Evolutionary conservation across 345 rosid species (phyloP).

Genomic region (Arabidopsis thaliana): DNA sequence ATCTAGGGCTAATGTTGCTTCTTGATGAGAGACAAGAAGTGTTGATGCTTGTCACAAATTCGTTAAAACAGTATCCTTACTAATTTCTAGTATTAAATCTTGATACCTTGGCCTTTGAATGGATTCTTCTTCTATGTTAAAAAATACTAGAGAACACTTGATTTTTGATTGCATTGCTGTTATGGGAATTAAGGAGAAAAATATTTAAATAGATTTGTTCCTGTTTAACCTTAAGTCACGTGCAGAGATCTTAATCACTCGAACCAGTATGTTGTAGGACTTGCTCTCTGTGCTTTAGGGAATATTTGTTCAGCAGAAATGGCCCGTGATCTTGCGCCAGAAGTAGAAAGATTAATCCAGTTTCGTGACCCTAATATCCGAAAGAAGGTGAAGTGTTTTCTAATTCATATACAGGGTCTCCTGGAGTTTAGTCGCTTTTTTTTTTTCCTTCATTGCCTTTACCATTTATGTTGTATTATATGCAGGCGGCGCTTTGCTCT

Average conservation of each 20-base stretch:
- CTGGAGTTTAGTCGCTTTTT: slow-evolving; percentile 15
- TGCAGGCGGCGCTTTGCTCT: slow-evolving; percentile 96
- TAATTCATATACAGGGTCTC: slow-evolving; percentile 8
- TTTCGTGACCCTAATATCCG: slow-evolving; percentile 99
- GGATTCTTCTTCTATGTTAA: slow-evolving; percentile 1
- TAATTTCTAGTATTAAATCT: slow-evolving; percentile 2
- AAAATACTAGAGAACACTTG: background rate
- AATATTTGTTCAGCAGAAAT: slow-evolving; percentile 98
- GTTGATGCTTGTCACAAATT: slow-evolving; percentile 97
- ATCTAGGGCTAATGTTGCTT: slow-evolving; percentile 97
- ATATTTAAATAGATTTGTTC: background rate
- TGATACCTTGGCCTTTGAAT: background rate
- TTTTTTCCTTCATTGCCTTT: slow-evolving; percentile 35
- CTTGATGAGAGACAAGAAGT: slow-evolving; percentile 99
- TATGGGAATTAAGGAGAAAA: background rate
- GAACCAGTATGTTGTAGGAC: slow-evolving; percentile 97
- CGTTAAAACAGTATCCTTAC: slow-evolving; percentile 96
- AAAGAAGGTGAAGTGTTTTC: slow-evolving; percentile 70
- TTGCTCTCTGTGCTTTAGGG: slow-evolving; percentile 99
- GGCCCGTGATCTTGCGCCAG: slow-evolving; percentile 99
- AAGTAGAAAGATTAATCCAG: slow-evolving; percentile 94
- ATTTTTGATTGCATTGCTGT: slow-evolving; percentile 7
- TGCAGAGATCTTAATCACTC: slow-evolving; percentile 96
- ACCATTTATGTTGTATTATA: slow-evolving; percentile 23
- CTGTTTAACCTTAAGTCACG: slow-evolving; percentile 61